A percentile compares a stretch with the other conserved stretches of the same genome.
These are phyloP conservation scores for Avena atlantica DNA, from an alignment of 176 grass and related monocot genomes.

Conservation along the genomic window DNA sequence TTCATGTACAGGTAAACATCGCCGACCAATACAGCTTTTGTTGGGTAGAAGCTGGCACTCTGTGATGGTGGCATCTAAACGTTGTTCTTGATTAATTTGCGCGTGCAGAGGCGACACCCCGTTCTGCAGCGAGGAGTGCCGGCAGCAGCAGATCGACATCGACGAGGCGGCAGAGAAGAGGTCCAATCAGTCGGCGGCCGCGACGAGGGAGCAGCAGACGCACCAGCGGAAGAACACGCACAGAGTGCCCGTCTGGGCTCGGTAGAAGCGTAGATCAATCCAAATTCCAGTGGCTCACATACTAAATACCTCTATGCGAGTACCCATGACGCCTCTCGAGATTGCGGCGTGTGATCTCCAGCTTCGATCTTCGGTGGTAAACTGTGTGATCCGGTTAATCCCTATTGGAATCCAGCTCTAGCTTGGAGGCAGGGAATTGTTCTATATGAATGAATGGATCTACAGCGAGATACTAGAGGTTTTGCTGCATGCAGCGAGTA, in stretches of 20 bases:
- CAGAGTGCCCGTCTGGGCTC: conserved; percentile 63
- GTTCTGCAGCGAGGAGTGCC: conserved; percentile 96
- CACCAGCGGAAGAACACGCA: conserved; percentile 45
- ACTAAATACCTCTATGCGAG: not conserved
- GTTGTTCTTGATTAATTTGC: not conserved
- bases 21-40: not conserved
- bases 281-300: not conserved
- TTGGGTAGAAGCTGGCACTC: not conserved
- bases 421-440: not conserved
- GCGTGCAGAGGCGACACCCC: conserved; percentile 82
- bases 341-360: conserved; percentile 1
- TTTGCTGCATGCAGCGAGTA: not conserved
- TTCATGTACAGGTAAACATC: conserved; percentile 88
- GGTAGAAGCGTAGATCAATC: conserved; percentile 9
- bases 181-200: conserved; percentile 29
- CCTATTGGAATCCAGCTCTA: not conserved
- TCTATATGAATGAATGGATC: not conserved
- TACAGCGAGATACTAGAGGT: not conserved
- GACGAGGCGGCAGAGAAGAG: conserved; percentile 67
- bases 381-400: not conserved
- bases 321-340: not conserved
- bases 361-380: not conserved
- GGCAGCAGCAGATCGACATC: conserved; percentile 77
- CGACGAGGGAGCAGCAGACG: conserved; percentile 31
- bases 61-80: not conserved